Conservation (phyloP, 345 rosid species). For the Xanthoceras sorbifolium region DNA sequence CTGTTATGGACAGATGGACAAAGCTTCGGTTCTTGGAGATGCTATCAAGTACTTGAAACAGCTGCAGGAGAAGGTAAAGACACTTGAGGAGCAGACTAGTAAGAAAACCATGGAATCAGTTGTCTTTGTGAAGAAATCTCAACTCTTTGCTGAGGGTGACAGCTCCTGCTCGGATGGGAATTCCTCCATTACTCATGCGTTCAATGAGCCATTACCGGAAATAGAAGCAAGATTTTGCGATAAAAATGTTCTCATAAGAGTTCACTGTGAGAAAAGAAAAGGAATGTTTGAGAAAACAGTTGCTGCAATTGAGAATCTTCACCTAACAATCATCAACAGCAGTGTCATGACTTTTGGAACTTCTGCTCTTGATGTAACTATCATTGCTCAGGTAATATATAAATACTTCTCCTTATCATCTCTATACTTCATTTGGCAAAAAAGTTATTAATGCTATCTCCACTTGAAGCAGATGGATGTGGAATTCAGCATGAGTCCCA, state of each 20-base stretch:
- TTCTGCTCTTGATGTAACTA: slow-evolving; percentile 63
- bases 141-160: slow-evolving; percentile 45
- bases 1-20: slow-evolving; percentile 61
- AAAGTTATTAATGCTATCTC: neutral
- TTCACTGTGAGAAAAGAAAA: slow-evolving; percentile 77
- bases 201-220: slow-evolving; percentile 57
- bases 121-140: slow-evolving; percentile 73
- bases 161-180: slow-evolving; percentile 32
- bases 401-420: no score
- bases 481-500: slow-evolving; percentile 60
- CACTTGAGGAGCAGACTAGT: slow-evolving; percentile 68
- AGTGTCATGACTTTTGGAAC: slow-evolving; percentile 72
- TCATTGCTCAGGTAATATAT: slow-evolving; percentile 65
- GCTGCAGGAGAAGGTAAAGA: slow-evolving; percentile 71
- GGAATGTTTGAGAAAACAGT: slow-evolving; percentile 58
- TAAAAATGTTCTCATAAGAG: slow-evolving; percentile 65
- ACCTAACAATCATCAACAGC: slow-evolving; percentile 53
- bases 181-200: slow-evolving; percentile 31
- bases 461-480: slow-evolving; percentile 60
- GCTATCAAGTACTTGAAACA: slow-evolving; percentile 78
- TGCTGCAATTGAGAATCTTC: slow-evolving; percentile 65
- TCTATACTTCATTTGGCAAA: neutral
- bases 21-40: slow-evolving; percentile 93
- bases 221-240: slow-evolving; percentile 78
- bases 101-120: slow-evolving; percentile 68